Evolutionary conservation across 2,329 filamentous ascomycete species (phyloP), one percentile per base, ranked within the genome.

Genomic region (Cytospora schulzeri): DNA sequence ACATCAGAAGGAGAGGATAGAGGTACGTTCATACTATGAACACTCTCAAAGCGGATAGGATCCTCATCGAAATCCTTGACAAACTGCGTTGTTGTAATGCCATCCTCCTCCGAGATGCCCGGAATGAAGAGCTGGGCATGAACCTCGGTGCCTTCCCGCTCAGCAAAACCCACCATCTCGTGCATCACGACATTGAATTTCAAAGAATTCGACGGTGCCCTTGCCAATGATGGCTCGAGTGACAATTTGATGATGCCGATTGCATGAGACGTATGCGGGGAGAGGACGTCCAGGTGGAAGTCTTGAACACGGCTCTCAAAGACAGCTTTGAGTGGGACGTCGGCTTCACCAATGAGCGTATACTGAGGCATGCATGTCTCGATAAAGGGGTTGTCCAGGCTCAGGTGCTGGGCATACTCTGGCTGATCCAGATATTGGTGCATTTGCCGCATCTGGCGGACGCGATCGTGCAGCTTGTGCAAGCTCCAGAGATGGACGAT

Each of bases 111-210:
- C 0, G 92, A 93, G 14, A 96, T 85, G 9, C 93, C 93, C 7
- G 95, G 92, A 45, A 99, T 89, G 73, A 97, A 98, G n/a, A 99
- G 86, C 76, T 98, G 93, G 1, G 93, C 95, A 76, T 99, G 95
- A 31, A 99, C 93, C 69, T 97, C 91, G 0, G 92, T 96, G 17
- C 95, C 95, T 79, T 99, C 95, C 67, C 94, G 88, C 77, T 99
- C 95, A 0, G 95, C 91, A 70, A 99, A 99, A 1, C 95, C 95
- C 41, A 95, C 80, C 78, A 99, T 86, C 73, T 98, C 93, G 73
- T 96, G 93, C 92, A 99, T 97, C 35, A 98, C 93, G 6, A 98
- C 93, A 72, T 98, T 99, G 79, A 99, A 99, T 75, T 98, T 99
- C 64, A 98, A 80, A 2, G 92, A 97, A 65, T 91, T 95, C 15